Evolutionary conservation across 768 basidiomycete species (phyloP).

Genomic region (Zangia roseola): DNA sequence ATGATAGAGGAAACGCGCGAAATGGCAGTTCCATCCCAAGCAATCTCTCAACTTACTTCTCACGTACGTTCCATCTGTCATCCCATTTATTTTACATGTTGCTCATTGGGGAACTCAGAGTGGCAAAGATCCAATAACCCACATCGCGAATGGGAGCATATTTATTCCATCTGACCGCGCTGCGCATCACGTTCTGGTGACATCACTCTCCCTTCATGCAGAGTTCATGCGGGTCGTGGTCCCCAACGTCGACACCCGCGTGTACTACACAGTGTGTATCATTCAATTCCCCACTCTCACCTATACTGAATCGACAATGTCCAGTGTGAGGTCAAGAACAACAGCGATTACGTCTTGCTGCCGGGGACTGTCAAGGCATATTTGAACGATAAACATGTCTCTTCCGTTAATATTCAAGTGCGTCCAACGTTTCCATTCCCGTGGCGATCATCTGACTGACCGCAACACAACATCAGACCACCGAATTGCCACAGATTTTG

Average conservation of each 20-base stretch:
- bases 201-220: conserved; percentile 21
- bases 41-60: conserved; percentile 13
- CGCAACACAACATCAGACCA: conserved; percentile 5
- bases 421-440: background rate
- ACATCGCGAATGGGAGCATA: conserved; percentile 8
- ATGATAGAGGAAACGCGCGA: background rate
- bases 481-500: conserved; percentile 13
- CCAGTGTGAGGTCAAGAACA: conserved; percentile 28
- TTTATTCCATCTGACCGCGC: conserved; percentile 14
- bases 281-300: background rate
- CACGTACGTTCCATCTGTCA: conserved; percentile 1
- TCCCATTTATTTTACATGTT: background rate
- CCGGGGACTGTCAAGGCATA: conserved; percentile 29
- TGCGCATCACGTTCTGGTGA: conserved; percentile 19
- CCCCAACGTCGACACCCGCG: conserved; percentile 14
- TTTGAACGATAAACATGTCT: conserved; percentile 29
- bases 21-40: background rate
- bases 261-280: conserved; percentile 20
- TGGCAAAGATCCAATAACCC: conserved; percentile 20
- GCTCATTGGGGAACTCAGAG: conserved; percentile 4
- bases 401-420: conserved; percentile 22
- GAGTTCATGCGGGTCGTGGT: conserved; percentile 25
- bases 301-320: background rate
- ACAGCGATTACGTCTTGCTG: conserved; percentile 23
- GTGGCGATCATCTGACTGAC: too few species aligned